These are phyloP conservation scores for Elongisporangium senticosum DNA, from an alignment of 352 stramenopile species.

Conservation along the genomic window DNA sequence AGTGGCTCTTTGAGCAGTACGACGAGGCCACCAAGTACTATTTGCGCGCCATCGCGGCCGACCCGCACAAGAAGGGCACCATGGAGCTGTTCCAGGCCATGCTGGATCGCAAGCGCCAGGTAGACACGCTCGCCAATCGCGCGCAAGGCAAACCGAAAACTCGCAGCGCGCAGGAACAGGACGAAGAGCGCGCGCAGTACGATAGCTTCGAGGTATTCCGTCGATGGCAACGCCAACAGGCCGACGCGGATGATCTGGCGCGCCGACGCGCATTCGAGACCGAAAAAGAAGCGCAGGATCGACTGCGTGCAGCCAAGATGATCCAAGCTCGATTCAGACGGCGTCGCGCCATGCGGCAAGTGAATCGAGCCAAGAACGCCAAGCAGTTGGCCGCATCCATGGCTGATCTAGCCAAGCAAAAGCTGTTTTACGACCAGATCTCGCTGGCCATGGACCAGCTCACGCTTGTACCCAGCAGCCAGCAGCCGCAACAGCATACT, in stretches of 20 bases:
- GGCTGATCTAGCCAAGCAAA: conserved; percentile 38
- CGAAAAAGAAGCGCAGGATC: conserved; percentile 13
- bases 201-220: conserved; percentile 64
- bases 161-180: conserved; percentile 16
- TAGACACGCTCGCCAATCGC: conserved; percentile 22
- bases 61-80: conserved; percentile 51
- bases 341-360: conserved; percentile 40
- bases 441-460: conserved; percentile 33
- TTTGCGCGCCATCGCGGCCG: conserved; percentile 49
- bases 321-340: conserved; percentile 68
- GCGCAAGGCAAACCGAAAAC: conserved; percentile 17
- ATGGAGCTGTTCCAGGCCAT: conserved; percentile 79
- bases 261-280: conserved; percentile 24
- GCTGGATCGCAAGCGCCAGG: conserved; percentile 42
- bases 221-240: conserved; percentile 58
- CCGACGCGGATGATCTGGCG: conserved; percentile 38
- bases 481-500: conserved; percentile 20
- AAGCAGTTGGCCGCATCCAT: conserved; percentile 40
- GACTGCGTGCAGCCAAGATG: conserved; percentile 34
- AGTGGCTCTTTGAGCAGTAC: conserved; percentile 70
- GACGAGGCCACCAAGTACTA: conserved; percentile 59
- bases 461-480: conserved; percentile 3
- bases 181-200: conserved; percentile 36
- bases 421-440: conserved; percentile 42
- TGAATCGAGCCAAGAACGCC: conserved; percentile 40